Evolutionary conservation across 2,329 filamentous ascomycete species (phyloP).

Genomic region (Neobulgaria alba): DNA sequence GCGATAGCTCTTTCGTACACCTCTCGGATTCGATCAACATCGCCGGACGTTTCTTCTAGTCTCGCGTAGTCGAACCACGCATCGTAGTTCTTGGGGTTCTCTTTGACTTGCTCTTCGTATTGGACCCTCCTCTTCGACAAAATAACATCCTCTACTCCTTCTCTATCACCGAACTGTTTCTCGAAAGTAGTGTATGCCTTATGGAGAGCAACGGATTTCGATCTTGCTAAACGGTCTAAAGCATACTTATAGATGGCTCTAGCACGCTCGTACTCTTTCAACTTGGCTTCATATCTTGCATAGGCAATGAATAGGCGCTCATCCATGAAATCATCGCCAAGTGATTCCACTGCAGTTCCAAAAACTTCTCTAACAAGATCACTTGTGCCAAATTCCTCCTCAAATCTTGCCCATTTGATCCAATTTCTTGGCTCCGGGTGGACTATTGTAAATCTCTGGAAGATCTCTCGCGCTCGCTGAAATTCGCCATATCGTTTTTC

Average conservation of each 20-base stretch:
- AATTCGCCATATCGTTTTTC: conserved; percentile 94
- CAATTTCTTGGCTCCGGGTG: conserved; percentile 93
- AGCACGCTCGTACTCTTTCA: conserved; percentile 91
- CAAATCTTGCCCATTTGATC: conserved; percentile 98
- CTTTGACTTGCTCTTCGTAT: conserved; percentile 89
- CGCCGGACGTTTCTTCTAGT: conserved; percentile 77
- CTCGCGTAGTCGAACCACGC: conserved; percentile 93
- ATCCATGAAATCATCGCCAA: conserved; percentile 93
- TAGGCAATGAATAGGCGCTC: conserved; percentile 94
- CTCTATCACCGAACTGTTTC: conserved; percentile 90
- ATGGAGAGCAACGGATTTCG: conserved; percentile 75
- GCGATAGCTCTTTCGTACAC: conserved; percentile 94
- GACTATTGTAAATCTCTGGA: conserved; percentile 80
- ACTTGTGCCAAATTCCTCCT: conserved; percentile 89
- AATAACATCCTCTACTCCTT: conserved; percentile 92
- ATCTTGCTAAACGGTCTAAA: conserved; percentile 81
- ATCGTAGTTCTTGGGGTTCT: conserved; percentile 95
- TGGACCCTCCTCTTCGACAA: conserved; percentile 86
- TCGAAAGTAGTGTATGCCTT: conserved; percentile 96
- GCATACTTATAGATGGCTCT: conserved; percentile 96
- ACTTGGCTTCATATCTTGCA: conserved; percentile 85
- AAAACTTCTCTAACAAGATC: conserved; percentile 90
- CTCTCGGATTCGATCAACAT: conserved; percentile 77
- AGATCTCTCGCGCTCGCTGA: conserved; percentile 82
- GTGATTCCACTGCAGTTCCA: conserved; percentile 74